Evolutionary conservation across 2,329 filamentous ascomycete species (phyloP), one percentile per base, ranked within the genome.

Genomic region (Bipolaris bicolor): DNA sequence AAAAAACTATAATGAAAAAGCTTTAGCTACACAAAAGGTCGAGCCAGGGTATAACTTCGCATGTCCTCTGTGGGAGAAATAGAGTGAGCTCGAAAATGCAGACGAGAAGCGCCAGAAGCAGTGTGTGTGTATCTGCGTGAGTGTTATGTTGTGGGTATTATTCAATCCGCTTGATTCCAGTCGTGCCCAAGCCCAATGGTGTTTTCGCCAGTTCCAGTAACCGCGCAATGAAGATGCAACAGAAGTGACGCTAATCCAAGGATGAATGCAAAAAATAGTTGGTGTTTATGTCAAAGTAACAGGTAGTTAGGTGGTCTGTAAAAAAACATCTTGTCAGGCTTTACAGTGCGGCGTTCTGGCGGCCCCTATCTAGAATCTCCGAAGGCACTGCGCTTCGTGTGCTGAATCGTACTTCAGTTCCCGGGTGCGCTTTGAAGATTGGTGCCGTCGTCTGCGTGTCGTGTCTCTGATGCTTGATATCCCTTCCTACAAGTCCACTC

Each of bases 381-480:
- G 70, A 74, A 5, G 76, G 74, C 6, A 78, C 75, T 3, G 66
- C 63, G 46, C 76, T 77, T 18, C 71, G 63, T 39, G 69, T 70
- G 45, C 72, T 76, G 58, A 78, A 76, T 49, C 72, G 56, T 4
- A 78, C 75, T 59, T 78, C 75, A 5, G 69, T 76, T 18, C 76
- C 76, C 3, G 76, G 76, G 41, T 78, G 76, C 31, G 71, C 69
- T 45, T 70, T 67, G 65, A 78, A 78, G 26, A 78, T 72, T 1
- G 75, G 74, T n/a, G 75, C 75, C n/a, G 74, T 76, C 4, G 72
- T 75, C n/a, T 70, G 69, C 16, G 71, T 75, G 43, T 72, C 70
- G 37, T 75, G 72, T 11, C 74, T 68, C 49, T 72, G 65, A 33
- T 76, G 73, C 49, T 68, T 76, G 45, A 72, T 63, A 39, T 72